Conservation (phyloP, 179 eudicot genomes). For the Actinidia chinensis region DNA sequence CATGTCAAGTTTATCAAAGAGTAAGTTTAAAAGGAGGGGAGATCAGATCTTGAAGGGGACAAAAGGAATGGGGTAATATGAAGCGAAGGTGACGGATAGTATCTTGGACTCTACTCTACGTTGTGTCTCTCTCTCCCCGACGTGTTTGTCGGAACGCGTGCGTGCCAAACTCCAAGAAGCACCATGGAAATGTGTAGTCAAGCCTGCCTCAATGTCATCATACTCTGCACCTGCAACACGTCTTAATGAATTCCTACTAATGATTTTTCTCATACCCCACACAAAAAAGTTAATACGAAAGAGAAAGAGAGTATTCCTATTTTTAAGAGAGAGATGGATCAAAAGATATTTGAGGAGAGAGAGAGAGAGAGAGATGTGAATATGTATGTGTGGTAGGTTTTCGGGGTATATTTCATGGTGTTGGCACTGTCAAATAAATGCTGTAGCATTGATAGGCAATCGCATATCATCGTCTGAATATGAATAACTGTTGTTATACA, state of each 20-base stretch:
- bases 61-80: too few relatives aligned
- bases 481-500: too few relatives aligned
- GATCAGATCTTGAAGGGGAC: too few relatives aligned
- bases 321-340: too few relatives aligned
- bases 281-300: neutral
- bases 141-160: conserved; percentile 35
- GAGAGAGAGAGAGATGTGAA: neutral
- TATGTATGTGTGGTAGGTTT: neutral
- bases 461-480: neutral
- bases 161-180: conserved; percentile 37
- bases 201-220: neutral
- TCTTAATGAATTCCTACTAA: neutral
- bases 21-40: too few relatives aligned
- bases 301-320: too few relatives aligned
- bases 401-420: conserved; percentile 15
- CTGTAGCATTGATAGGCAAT: conserved; percentile 10
- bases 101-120: too few relatives aligned
- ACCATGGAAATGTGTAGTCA: conserved; percentile 13
- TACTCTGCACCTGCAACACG: neutral
- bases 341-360: neutral
- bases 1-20: too few relatives aligned
- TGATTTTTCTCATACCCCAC: too few relatives aligned
- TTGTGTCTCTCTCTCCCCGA: neutral
- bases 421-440: conserved; percentile 34
- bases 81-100: too few relatives aligned